phyloP scores from a whole-genome alignment of 2,329 filamentous ascomycete genomes.

The Paracoccidioides lutzii region DNA sequence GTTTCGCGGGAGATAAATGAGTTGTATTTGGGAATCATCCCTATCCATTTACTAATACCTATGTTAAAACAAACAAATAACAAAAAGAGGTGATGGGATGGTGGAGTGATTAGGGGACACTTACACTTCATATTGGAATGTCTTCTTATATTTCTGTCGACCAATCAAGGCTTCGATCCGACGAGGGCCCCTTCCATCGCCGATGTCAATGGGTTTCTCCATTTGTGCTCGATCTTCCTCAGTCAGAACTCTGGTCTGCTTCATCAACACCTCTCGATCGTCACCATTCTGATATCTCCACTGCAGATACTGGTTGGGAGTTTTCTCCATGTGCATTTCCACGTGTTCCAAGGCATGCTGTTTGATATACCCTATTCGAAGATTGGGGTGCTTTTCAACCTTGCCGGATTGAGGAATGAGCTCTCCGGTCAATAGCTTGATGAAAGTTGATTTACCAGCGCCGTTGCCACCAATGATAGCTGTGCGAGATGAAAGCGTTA shows the following conservation, averaged over 20 bases:
- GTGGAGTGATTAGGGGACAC: constrained; percentile 17
- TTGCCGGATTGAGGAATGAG: constrained; percentile 68
- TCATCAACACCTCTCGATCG: constrained; percentile 92
- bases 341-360: constrained; percentile 98
- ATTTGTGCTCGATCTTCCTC: constrained; percentile 78
- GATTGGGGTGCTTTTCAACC: constrained; percentile 96
- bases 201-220: constrained; percentile 76
- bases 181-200: constrained; percentile 63
- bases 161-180: constrained; percentile 83
- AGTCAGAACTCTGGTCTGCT: constrained; percentile 86
- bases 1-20: constrained; percentile 87
- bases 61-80: not conserved
- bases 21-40: constrained; percentile 84
- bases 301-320: constrained; percentile 95
- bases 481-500: constrained; percentile 80
- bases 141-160: constrained; percentile 98
- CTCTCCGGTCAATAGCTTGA: constrained; percentile 93
- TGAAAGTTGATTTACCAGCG: constrained; percentile 94
- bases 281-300: constrained; percentile 98
- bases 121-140: constrained; percentile 92
- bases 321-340: constrained; percentile 99
- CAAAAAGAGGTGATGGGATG: too few species aligned
- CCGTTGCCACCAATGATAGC: constrained; percentile 96
- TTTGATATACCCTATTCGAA: constrained; percentile 99
- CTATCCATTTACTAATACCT: constrained; percentile 62